Percentiles rank a stretch among this genome's conserved stretches.
Evolutionary conservation across 495 filamentous ascomycete species (phyloP).

Genomic region (Aspergillus cristatus): DNA sequence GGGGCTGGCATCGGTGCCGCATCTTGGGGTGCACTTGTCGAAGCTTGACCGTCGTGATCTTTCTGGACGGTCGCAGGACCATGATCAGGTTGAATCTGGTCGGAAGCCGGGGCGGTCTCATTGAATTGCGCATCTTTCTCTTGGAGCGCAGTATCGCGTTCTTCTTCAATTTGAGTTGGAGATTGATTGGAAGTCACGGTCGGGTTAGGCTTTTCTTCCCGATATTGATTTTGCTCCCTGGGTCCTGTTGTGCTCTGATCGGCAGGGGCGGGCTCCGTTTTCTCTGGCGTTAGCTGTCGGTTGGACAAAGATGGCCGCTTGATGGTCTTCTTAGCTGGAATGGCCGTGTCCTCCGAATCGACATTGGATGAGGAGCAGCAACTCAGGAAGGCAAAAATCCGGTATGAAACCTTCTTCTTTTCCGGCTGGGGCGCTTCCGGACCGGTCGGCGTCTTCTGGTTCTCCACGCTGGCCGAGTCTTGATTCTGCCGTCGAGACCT

Average conservation of each 20-base stretch:
- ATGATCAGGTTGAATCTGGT: constrained; percentile 11
- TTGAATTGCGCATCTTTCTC: constrained; percentile 17
- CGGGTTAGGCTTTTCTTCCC: constrained; percentile 43
- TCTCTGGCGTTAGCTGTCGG: constrained; percentile 46
- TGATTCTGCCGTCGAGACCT: constrained; percentile 38
- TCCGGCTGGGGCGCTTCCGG: constrained; percentile 46
- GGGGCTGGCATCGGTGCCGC: not conserved
- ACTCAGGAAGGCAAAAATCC: constrained; percentile 63
- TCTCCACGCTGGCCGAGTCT: constrained; percentile 32
- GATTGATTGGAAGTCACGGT: constrained; percentile 26
- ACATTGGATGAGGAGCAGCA: constrained; percentile 71
- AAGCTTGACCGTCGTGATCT: not conserved
- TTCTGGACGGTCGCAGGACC: constrained; percentile 4
- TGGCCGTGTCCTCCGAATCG: constrained; percentile 46
- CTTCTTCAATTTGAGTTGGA: constrained; percentile 25
- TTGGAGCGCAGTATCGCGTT: constrained; percentile 9
- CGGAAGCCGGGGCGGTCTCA: constrained; percentile 11
- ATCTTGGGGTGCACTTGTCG: not conserved
- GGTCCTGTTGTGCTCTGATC: constrained; percentile 49
- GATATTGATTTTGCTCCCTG: constrained; percentile 36
- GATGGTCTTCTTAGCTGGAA: constrained; percentile 59
- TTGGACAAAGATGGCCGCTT: constrained; percentile 44
- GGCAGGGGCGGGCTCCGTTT: constrained; percentile 37
- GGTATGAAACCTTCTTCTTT: constrained; percentile 37
- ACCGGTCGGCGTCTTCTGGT: constrained; percentile 19